A percentile compares a stretch with the other conserved stretches of the same genome.
Evolutionary conservation across 495 filamentous ascomycete genomes (phyloP).

Genomic region (Penicillium lagena): DNA sequence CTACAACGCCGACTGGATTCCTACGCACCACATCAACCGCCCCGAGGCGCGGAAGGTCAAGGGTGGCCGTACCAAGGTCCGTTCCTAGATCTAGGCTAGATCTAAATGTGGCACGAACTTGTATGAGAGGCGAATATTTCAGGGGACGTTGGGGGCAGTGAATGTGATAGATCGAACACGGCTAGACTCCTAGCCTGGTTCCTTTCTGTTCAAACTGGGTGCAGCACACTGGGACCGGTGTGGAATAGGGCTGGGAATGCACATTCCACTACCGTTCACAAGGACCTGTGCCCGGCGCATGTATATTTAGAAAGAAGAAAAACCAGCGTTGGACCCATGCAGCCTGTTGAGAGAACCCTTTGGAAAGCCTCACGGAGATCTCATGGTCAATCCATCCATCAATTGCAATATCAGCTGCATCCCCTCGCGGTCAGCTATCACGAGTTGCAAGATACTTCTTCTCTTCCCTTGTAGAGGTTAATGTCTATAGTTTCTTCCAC

Average conservation of each 20-base stretch:
- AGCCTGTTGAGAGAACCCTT: conserved; percentile 1
- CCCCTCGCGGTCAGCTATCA: no score
- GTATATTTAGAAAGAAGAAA: conserved; percentile 25
- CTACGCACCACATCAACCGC: conserved; percentile 81
- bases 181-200: no score
- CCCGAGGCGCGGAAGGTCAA: conserved; percentile 76
- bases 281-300: conserved; percentile 16
- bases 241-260: conserved; percentile 24
- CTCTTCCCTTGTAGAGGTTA: neutral
- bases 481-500: conserved; percentile 64
- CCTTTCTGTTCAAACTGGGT: no score
- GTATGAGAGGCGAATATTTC: neutral
- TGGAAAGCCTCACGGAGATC: conserved; percentile 1
- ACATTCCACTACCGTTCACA: conserved; percentile 5
- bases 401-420: no score
- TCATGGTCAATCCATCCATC: no score
- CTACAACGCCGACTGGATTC: conserved; percentile 97
- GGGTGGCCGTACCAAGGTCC: conserved; percentile 56
- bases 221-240: no score
- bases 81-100: conserved; percentile 19
- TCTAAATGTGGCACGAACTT: neutral
- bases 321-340: neutral
- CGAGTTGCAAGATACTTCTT: no score
- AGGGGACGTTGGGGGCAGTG: no score
- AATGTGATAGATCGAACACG: no score